Evolutionary conservation across 371 early-diverging fungal species (phyloP), one percentile per base, ranked within the genome.

Genomic region (Saksenaea oblongispora): DNA sequence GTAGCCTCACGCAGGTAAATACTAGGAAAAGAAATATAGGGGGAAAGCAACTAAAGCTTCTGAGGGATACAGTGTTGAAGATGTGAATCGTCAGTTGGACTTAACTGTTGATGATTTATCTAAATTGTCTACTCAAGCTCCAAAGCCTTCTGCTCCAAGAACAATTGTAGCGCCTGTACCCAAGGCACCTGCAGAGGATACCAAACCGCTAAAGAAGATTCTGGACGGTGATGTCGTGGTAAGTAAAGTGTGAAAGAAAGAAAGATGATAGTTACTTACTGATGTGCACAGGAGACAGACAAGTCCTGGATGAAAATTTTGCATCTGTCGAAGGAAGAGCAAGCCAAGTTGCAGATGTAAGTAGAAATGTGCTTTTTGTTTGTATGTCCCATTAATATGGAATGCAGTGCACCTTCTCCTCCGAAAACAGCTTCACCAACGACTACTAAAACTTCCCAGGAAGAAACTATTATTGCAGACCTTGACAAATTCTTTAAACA

Each of bases 241-340:
- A 39, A 15, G 59, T 35, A 4, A 18, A 39, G 24, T n/a, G 17
- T 42, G 44, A 47, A 24, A 28, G 2, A 34, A 27, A 59, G 10
- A 5, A n/a, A 2, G 14, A n/a, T 8, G 18, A n/a, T 5, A 5
- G 13, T 28, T 10, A 17, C 11, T n/a, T 47, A 51, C 13, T 57
- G 58, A 53, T 18, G 31, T 58, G 18, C 53, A 11, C 11, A 53
- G 3, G 34, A 59, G 56, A 59, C 64, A 61, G 85, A 86, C 47
- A 86, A 88, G 63, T 82, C 88, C 10, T 87, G 89, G 75, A 84
- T 88, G 75, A 87, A 87, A 59, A 76, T 89, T 14, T 80, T 89
- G 1, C 86, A 88, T 53, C 67, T 87, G 60, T 80, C 87, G 8
- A 82, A 83, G 64, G 82, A 86, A 64, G 87, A 88, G 56, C 82